phyloP scores from a whole-genome alignment of 2,329 filamentous ascomycete species.

The Xylariales sp. region DNA sequence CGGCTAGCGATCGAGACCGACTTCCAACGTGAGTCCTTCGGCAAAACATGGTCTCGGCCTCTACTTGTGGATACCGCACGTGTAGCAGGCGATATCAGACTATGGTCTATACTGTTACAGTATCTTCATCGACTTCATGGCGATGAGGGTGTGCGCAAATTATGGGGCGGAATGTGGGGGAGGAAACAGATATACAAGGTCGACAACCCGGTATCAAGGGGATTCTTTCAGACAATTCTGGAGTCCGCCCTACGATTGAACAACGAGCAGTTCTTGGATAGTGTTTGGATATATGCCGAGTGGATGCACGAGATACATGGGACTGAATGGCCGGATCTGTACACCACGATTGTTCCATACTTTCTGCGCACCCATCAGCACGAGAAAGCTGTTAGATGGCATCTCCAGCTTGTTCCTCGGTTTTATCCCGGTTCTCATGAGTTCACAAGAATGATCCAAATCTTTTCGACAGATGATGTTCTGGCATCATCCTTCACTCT shows the following conservation, averaged over 20 bases:
- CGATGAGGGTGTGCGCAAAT: conserved; percentile 16
- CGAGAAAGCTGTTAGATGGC: conserved; percentile 40
- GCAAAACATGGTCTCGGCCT: conserved; percentile 13
- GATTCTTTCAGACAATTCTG: conserved; percentile 27
- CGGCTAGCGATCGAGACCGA: conserved; percentile 25
- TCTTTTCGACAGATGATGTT: conserved; percentile 33
- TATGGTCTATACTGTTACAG: conserved; percentile 25
- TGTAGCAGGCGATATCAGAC: conserved; percentile 20
- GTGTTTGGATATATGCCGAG: conserved; percentile 34
- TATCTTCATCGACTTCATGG: conserved; percentile 25
- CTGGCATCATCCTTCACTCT: conserved; percentile 34
- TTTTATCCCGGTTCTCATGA: conserved; percentile 36
- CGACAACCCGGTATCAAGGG: conserved; percentile 15
- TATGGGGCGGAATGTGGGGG: conserved; percentile 27
- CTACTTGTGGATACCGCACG: conserved; percentile 22
- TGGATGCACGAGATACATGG: conserved; percentile 34
- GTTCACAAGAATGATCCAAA: conserved; percentile 35
- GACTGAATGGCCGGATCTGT: conserved; percentile 45
- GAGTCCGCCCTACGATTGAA: conserved; percentile 24
- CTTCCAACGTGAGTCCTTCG: conserved; percentile 20
- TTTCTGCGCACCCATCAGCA: conserved; percentile 35
- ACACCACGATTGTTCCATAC: conserved; percentile 39
- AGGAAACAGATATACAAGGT: conserved; percentile 23
- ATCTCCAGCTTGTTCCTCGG: conserved; percentile 36
- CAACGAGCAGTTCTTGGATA: conserved; percentile 26